These are phyloP conservation scores for Albatrellus ellisii DNA, from an alignment of 768 basidiomycete genomes.

Conservation along the genomic window DNA sequence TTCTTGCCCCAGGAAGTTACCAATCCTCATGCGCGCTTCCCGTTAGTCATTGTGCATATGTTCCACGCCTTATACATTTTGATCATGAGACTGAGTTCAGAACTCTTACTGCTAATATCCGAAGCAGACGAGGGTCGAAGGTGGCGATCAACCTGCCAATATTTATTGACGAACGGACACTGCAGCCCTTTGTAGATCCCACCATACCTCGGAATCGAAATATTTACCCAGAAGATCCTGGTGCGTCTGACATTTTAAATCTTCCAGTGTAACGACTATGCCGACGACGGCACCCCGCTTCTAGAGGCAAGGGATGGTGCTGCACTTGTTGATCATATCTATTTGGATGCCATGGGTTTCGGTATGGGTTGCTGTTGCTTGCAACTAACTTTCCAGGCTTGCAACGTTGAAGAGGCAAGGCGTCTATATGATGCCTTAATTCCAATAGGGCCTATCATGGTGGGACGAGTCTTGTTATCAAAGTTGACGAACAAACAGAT, in stretches of 20 bases:
- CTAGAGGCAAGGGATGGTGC: constrained; percentile 85
- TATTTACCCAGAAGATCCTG: constrained; percentile 75
- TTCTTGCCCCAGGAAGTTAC: constrained; percentile 95
- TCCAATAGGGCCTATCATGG: constrained; percentile 92
- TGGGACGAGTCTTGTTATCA: constrained; percentile 22
- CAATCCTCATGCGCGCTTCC: constrained; percentile 95
- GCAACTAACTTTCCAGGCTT: constrained; percentile 95
- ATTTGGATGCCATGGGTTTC: constrained; percentile 99
- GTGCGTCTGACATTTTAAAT: no score
- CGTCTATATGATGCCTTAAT: constrained; percentile 94
- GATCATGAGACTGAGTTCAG: constrained; percentile 30
- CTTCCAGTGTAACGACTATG: not conserved
- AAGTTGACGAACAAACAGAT: no score
- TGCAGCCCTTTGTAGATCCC: constrained; percentile 82
- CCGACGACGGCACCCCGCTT: constrained; percentile 8
- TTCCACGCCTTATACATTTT: not conserved
- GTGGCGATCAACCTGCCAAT: constrained; percentile 93
- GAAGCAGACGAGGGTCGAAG: constrained; percentile 80
- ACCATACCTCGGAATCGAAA: constrained; percentile 81
- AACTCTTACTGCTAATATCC: constrained; percentile 95
- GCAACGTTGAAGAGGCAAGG: constrained; percentile 84
- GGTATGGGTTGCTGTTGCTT: constrained; percentile 99
- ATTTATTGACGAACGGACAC: constrained; percentile 80
- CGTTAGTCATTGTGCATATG: constrained; percentile 43
- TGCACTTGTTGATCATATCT: constrained; percentile 82